phyloP scores from a whole-genome alignment of 306 rosid species.

The Ceratonia siliqua region DNA sequence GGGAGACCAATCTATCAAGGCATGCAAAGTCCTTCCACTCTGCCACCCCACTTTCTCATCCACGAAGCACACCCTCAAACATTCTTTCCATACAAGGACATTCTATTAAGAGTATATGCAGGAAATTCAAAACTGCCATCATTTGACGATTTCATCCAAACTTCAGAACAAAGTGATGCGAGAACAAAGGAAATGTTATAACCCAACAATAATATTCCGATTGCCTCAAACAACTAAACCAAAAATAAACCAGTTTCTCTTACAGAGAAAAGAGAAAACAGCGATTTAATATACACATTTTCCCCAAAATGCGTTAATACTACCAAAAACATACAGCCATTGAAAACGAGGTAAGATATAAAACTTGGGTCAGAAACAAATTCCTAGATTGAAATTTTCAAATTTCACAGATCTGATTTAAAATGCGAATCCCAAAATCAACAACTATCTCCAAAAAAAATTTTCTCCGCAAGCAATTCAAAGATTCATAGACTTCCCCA shows the following conservation, averaged over 20 bases:
- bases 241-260: background rate
- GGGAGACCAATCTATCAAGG: background rate
- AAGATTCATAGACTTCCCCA: background rate
- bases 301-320: background rate
- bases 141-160: background rate
- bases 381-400: constrained; percentile 4
- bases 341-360: too few species aligned
- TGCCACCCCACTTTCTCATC: background rate
- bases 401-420: constrained; percentile 14
- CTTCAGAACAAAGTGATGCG: background rate
- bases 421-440: background rate
- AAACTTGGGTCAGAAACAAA: too few species aligned
- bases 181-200: background rate
- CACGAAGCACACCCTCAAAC: background rate
- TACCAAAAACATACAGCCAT: background rate
- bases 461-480: background rate
- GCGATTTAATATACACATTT: background rate
- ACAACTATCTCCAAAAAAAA: background rate
- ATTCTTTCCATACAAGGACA: background rate
- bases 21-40: constrained; percentile 20
- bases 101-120: background rate
- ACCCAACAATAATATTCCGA: background rate
- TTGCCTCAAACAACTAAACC: background rate
- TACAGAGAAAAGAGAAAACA: background rate
- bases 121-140: background rate